Base-by-base conservation (phyloP, 352 stramenopile species). In the Globisporangium camurandrum region DNA sequence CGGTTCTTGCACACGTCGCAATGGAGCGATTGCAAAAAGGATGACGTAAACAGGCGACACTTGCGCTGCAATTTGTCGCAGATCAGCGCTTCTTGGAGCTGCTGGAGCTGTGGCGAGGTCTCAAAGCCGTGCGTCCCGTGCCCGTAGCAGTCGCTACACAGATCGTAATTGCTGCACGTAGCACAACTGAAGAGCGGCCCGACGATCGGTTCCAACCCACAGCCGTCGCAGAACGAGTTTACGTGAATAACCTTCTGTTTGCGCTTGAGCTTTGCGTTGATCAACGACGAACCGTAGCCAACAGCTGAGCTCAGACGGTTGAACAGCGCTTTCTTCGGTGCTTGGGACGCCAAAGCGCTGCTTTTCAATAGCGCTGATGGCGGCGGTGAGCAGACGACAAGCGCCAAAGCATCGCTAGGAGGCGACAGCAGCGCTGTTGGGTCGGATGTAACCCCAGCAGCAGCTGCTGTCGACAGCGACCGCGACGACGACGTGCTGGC, bases 1-100 rank as follows among this genome's bases (percentile, higher is more conserved):
- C 78, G 63, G 46, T 69, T 71, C 55, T 92, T 92, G 66, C 80
- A 92, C 27, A 92, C 76, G 62, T 92, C 80, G 1, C 68, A 70
- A 8, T 71, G 76, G 27, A 92, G 72, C 20, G 79, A 88, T 6
- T 82, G 42, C 4, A 92, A 54, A 34, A 92, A 88, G 53, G 87
- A 75, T 26, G 60, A 57, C n/a, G 73, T 86, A 44, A 92, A 86
- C 14, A 66, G 58, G 56, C 87, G 89, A 66, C 78, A 92, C 55
- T 77, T 71, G 54, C 86, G 83, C 57, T 75, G 59, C 24, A 92
- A 54, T 44, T 86, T 85, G 59, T 71, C 70, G 53, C 82, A 67
- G 46, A 86, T 75, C 49, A 84, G 75, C 30, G 77, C 73, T 59
- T 89, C 75, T 31, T 75, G 77, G 30, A 89, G 62, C 42, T 63